phyloP scores from a whole-genome alignment of 345 rosid genomes.

The Citrus hindsii region DNA sequence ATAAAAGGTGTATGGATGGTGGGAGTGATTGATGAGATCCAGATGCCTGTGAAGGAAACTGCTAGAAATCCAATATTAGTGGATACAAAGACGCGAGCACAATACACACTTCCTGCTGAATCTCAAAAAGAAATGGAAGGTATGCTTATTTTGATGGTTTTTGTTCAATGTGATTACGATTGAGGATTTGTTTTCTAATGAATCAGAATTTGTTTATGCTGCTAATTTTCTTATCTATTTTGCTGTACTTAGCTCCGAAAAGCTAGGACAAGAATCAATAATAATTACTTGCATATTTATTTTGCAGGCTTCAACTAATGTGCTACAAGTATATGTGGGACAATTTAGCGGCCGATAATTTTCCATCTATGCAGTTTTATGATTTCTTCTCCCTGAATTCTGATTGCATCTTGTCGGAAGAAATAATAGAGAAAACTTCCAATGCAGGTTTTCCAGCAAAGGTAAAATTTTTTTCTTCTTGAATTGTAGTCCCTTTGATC shows the following conservation, averaged over 20 bases:
- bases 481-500: background rate
- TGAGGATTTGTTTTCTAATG: background rate
- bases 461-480: conserved; percentile 31
- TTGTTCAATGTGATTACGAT: background rate
- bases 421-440: conserved; percentile 47
- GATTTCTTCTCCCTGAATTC: conserved; percentile 61
- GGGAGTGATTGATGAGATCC: conserved; percentile 75
- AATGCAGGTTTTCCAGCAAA: conserved; percentile 52
- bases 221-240: background rate
- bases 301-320: conserved; percentile 74
- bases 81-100: conserved; percentile 68
- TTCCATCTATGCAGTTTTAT: conserved; percentile 46
- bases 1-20: conserved; percentile 61
- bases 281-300: background rate
- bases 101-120: conserved; percentile 61
- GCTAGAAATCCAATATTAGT: conserved; percentile 44
- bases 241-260: background rate
- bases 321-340: conserved; percentile 87
- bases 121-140: conserved; percentile 88
- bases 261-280: background rate
- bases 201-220: background rate
- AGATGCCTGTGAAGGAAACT: conserved; percentile 37
- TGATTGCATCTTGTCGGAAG: conserved; percentile 40
- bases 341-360: conserved; percentile 42
- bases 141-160: conserved; percentile 12